Evolutionary conservation across 2,329 filamentous ascomycete species (phyloP).

Genomic region (Trichocomaceae sp.): DNA sequence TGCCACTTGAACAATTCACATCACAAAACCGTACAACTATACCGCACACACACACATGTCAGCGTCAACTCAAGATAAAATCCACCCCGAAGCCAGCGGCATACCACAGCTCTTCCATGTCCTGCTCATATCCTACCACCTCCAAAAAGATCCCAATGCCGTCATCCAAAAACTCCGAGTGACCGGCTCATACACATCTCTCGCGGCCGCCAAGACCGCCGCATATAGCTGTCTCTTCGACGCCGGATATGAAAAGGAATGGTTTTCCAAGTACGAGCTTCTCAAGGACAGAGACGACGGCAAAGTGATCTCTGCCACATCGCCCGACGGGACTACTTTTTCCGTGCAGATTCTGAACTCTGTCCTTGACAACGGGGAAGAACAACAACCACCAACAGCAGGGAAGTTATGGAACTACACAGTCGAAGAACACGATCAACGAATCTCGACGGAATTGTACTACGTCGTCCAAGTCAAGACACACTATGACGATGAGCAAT

Average conservation of each 20-base stretch:
- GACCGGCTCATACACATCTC: conserved; percentile 7
- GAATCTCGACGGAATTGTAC: conserved; percentile 21
- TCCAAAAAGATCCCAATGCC: conserved; percentile 7
- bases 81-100: conserved; percentile 2
- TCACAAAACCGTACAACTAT: too few species aligned
- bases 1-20: neutral
- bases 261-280: conserved; percentile 20
- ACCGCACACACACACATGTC: too few species aligned
- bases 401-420: conserved; percentile 6
- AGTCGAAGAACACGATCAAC: conserved; percentile 17
- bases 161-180: conserved; percentile 8
- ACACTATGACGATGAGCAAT: conserved; percentile 18
- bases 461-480: conserved; percentile 23
- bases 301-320: conserved; percentile 20
- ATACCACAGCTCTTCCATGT: conserved; percentile 10
- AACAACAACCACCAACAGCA: neutral
- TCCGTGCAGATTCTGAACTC: conserved; percentile 20
- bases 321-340: conserved; percentile 23
- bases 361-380: neutral
- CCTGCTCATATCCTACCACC: conserved; percentile 1
- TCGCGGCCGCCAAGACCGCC: conserved; percentile 6
- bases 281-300: conserved; percentile 18
- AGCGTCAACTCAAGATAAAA: neutral
- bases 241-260: conserved; percentile 23
- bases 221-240: conserved; percentile 9